phyloP scores from a whole-genome alignment of 257 asterid genomes.

The Cinchona pubescens region DNA sequence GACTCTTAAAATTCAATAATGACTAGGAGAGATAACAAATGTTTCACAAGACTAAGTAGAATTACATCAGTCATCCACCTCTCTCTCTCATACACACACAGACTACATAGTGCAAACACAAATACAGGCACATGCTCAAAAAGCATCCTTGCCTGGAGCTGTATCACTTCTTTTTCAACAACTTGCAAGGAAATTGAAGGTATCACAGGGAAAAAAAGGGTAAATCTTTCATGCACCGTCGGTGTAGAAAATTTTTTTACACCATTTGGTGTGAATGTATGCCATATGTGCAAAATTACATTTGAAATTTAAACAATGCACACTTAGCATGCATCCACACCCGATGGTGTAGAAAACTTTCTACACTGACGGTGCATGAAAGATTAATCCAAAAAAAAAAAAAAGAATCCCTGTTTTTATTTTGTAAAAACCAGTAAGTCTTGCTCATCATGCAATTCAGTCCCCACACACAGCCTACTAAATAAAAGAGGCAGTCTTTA shows the following conservation, averaged over 20 bases:
- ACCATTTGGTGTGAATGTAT: too few species aligned
- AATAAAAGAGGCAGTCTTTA: neutral
- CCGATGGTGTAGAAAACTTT: too few species aligned
- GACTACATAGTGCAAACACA: too few species aligned
- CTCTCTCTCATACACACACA: too few species aligned
- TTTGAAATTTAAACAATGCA: too few species aligned
- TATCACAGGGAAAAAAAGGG: neutral
- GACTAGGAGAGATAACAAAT: neutral
- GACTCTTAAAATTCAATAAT: neutral
- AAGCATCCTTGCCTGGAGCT: neutral
- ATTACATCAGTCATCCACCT: neutral
- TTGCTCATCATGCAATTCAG: neutral
- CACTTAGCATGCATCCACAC: too few species aligned
- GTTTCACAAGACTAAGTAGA: neutral
- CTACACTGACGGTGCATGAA: too few species aligned
- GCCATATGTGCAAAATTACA: too few species aligned
- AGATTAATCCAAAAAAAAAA: too few species aligned
- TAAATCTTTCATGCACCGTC: too few species aligned
- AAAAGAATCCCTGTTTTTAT: too few species aligned
- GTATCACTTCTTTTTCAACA: conserved; percentile 2
- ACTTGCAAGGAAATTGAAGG: neutral
- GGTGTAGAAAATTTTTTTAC: too few species aligned
- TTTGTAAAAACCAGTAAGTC: neutral
- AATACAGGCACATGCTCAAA: neutral
- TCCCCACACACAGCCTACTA: neutral